A percentile compares a stretch with the other conserved stretches of the same genome.
Conservation (phyloP, 2,329 filamentous ascomycete genomes). For the Byssoonygena ceratinophila region DNA sequence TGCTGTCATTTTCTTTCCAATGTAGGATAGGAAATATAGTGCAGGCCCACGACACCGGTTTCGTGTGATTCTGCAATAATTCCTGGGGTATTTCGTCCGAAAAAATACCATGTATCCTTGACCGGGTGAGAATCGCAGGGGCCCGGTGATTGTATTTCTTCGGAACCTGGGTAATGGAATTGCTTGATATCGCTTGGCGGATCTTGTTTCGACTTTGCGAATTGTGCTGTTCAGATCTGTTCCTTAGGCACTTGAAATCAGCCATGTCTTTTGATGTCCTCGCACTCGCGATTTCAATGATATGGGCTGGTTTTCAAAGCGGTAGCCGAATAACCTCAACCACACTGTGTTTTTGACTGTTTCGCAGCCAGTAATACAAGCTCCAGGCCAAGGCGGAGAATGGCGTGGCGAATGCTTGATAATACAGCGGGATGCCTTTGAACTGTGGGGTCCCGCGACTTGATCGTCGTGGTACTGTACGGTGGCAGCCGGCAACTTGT, state of each 20-base stretch:
- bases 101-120: not conserved
- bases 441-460: not conserved
- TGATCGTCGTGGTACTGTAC: not conserved
- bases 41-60: not conserved
- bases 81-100: not conserved
- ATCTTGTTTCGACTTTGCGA: constrained; percentile 2
- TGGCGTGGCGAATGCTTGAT: not conserved
- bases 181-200: constrained; percentile 7
- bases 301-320: not conserved
- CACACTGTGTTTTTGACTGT: not conserved
- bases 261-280: not conserved
- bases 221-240: not conserved
- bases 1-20: not conserved
- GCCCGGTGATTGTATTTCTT: not conserved
- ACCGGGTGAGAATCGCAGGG: not conserved
- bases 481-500: not conserved
- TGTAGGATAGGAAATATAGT: not conserved
- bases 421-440: not conserved
- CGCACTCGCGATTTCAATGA: not conserved
- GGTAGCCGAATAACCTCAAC: not conserved
- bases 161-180: not conserved
- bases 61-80: not conserved
- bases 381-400: not conserved
- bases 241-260: not conserved
- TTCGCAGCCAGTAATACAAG: not conserved